These are phyloP conservation scores for Furcasterigmium furcatum DNA, from an alignment of 2,329 filamentous ascomycete species.

Conservation along the genomic window DNA sequence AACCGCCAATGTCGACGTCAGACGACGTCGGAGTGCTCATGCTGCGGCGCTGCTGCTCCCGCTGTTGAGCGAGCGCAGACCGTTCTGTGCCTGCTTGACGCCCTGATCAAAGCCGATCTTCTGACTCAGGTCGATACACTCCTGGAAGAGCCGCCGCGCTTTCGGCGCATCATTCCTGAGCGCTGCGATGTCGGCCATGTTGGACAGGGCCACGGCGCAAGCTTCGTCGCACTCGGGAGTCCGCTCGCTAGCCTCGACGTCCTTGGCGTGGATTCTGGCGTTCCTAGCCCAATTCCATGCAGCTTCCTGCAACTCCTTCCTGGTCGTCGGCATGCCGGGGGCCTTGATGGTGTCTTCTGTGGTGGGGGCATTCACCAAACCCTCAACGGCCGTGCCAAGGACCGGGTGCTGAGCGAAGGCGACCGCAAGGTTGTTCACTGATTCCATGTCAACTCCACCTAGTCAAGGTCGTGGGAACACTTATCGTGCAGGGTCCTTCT, in stretches of 20 bases:
- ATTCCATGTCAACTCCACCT: constrained; percentile 6
- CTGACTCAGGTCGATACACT: constrained; percentile 62
- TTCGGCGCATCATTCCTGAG: constrained; percentile 64
- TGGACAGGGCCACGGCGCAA: constrained; percentile 81
- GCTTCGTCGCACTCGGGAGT: constrained; percentile 79
- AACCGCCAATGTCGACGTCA: too few species aligned
- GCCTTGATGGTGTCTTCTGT: neutral
- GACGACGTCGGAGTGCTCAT: too few species aligned
- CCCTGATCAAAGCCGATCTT: constrained; percentile 50
- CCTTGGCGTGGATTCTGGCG: constrained; percentile 63
- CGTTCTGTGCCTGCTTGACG: constrained; percentile 48
- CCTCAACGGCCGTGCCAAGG: constrained; percentile 20
- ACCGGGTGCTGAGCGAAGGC: constrained; percentile 67
- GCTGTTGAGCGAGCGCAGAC: constrained; percentile 26
- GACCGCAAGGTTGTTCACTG: constrained; percentile 77
- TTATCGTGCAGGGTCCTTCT: constrained; percentile 19
- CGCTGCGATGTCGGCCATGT: constrained; percentile 79
- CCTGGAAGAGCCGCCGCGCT: constrained; percentile 65
- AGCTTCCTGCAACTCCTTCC: constrained; percentile 62
- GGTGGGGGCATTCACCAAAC: constrained; percentile 7
- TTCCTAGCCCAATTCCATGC: constrained; percentile 78
- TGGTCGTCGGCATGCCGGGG: constrained; percentile 36
- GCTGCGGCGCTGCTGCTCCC: neutral
- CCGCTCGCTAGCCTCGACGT: constrained; percentile 62
- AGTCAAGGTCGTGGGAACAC: too few species aligned